Evolutionary conservation across 768 basidiomycete species (phyloP).

Genomic region (Xanthoconium purpureum): DNA sequence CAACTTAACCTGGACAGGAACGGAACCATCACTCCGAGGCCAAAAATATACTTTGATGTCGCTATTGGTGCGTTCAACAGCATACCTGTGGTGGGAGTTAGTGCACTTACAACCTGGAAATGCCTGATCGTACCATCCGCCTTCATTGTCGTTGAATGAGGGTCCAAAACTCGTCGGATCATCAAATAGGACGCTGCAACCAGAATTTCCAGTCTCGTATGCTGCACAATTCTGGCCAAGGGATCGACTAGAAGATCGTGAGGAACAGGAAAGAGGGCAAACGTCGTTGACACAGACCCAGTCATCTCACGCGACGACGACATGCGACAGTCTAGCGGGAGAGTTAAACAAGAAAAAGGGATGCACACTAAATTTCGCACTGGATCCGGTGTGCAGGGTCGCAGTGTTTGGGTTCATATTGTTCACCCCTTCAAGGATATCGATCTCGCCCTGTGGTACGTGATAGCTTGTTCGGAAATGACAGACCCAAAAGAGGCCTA

Average conservation of each 20-base stretch:
- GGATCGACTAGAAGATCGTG: constrained; percentile 7
- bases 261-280: not conserved
- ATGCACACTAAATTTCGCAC: constrained; percentile 8
- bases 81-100: constrained; percentile 36
- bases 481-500: not conserved
- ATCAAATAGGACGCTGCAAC: constrained; percentile 21
- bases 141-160: constrained; percentile 31
- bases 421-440: constrained; percentile 51
- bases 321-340: constrained; percentile 21
- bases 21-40: constrained; percentile 29
- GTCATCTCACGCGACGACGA: constrained; percentile 15
- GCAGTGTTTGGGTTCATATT: constrained; percentile 33
- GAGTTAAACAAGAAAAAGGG: not conserved
- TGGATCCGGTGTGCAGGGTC: constrained; percentile 28
- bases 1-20: constrained; percentile 25
- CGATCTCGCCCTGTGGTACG: constrained; percentile 38
- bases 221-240: constrained; percentile 19
- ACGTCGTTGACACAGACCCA: constrained; percentile 11
- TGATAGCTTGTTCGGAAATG: not conserved
- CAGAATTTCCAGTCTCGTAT: constrained; percentile 19
- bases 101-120: not conserved
- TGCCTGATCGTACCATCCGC: constrained; percentile 35
- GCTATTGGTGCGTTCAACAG: constrained; percentile 33
- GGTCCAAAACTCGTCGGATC: constrained; percentile 18
- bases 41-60: constrained; percentile 46